Conservation (phyloP, 2,329 filamentous ascomycete species). For the Fusarium camptoceras region DNA sequence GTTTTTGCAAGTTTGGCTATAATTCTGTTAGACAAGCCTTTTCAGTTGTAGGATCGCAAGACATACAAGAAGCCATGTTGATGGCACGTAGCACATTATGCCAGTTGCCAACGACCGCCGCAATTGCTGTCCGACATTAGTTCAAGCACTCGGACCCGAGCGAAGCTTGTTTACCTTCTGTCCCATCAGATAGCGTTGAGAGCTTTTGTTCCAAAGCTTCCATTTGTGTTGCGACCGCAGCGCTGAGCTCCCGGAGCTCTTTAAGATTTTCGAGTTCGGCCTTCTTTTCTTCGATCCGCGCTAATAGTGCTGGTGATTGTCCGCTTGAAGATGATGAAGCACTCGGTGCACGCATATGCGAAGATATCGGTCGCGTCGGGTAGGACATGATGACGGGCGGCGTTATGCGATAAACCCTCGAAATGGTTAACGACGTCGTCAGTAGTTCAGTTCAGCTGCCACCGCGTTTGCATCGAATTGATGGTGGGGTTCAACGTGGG, state of each 20-base stretch:
- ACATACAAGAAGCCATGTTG: constrained; percentile 85
- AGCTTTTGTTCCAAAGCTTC: constrained; percentile 83
- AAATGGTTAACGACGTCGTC: constrained; percentile 7
- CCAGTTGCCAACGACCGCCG: constrained; percentile 88
- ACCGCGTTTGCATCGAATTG: constrained; percentile 30
- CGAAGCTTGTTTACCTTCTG: constrained; percentile 70
- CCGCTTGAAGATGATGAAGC: constrained; percentile 61
- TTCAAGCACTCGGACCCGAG: neutral
- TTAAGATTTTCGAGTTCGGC: constrained; percentile 82
- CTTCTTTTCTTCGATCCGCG: constrained; percentile 87
- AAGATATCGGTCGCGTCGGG: constrained; percentile 68
- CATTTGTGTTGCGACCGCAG: constrained; percentile 84
- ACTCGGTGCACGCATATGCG: constrained; percentile 75
- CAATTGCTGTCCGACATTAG: constrained; percentile 71
- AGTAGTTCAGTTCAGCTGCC: constrained; percentile 12
- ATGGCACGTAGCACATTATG: constrained; percentile 87
- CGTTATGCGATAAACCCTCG: neutral
- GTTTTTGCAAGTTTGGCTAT: constrained; percentile 77
- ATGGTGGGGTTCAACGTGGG: constrained; percentile 48
- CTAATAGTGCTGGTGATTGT: constrained; percentile 76
- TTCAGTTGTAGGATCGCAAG: neutral
- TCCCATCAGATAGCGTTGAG: constrained; percentile 81
- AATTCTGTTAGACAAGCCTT: neutral
- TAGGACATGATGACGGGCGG: constrained; percentile 63
- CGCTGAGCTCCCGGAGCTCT: constrained; percentile 82